A percentile compares a stretch with the other conserved stretches of the same genome.
Evolutionary conservation across 305 asterid genomes (phyloP).

Genomic region (Striga hermonthica): DNA sequence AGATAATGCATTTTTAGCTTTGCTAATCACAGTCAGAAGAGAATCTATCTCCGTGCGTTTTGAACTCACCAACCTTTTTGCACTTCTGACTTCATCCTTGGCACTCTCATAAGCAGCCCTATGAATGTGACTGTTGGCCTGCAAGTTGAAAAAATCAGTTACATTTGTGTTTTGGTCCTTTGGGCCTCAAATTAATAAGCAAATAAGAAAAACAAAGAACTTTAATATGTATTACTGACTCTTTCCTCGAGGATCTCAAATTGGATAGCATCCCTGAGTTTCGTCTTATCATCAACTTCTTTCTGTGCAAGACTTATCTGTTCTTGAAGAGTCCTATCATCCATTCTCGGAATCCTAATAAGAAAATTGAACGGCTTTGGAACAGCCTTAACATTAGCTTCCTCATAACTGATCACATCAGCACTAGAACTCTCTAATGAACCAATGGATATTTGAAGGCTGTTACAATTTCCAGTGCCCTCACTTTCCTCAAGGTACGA

Average conservation of each 20-base stretch:
- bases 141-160: slow-evolving; percentile 27
- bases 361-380: slow-evolving; percentile 61
- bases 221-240: slow-evolving; percentile 38
- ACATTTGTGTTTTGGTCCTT: slow-evolving; percentile 14
- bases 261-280: slow-evolving; percentile 64
- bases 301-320: slow-evolving; percentile 62
- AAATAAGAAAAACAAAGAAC: background rate
- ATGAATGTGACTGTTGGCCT: slow-evolving; percentile 55
- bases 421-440: no score
- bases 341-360: slow-evolving; percentile 67
- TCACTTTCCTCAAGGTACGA: no score
- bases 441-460: no score
- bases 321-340: slow-evolving; percentile 59
- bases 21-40: slow-evolving; percentile 64
- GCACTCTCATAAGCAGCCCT: slow-evolving; percentile 71
- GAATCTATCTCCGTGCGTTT: slow-evolving; percentile 82
- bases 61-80: slow-evolving; percentile 57
- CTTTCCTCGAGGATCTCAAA: slow-evolving; percentile 60
- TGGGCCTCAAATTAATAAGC: slow-evolving; percentile 13
- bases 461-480: no score
- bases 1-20: slow-evolving; percentile 87
- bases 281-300: slow-evolving; percentile 78
- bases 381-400: slow-evolving; percentile 24
- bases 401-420: no score
- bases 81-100: slow-evolving; percentile 53